Base-by-base conservation (phyloP, 352 stramenopile genomes). In the Phytophthora cajani region DNA sequence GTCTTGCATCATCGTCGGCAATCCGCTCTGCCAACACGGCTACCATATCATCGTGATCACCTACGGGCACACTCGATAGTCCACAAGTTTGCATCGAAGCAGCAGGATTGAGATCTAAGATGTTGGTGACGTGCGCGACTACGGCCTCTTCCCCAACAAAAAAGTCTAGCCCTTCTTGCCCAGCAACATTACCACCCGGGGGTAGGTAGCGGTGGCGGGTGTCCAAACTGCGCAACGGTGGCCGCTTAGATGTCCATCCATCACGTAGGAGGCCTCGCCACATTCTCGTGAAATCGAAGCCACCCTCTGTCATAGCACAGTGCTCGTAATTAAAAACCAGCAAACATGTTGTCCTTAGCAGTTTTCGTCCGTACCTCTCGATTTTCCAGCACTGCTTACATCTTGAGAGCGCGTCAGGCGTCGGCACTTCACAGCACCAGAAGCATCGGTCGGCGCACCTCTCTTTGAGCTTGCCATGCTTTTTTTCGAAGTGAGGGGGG, bases 211-310 rank as follows among this genome's bases (percentile, higher is more conserved):
- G 59, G 21, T 47, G 30, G 3, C 21, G 46, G 7, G 3, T 33
- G 40, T 66, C 49, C 7, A 66, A 19, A 9, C 36, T 27, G 32
- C 47, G 27, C 9, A 16, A 14, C 1, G 32, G 16, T 17, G 59
- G 59, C 3, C 49, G 30, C 12, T 59, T 66, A 9, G 59, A 33
- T 44, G 38, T 46, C 59, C 50, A 58, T 21, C 59, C 59, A 17
- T 52, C 36, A 2, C 36, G 59, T 0, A 23, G 59, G 6, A 66
- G 59, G 8, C n/a, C 49, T 10, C 59, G 59, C 59, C 58, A 65
- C 6, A 65, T 58, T 27, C 50, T 19, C 17, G 33, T 59, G 59
- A 66, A 66, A 7, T 38, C 4, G 23, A 53, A 4, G 40, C 23
- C 44, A 16, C 53, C 40, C 16, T 53, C 55, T 62, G 17, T n/a